Base-by-base conservation (phyloP, 2,329 filamentous ascomycete species). In the Canariomyces notabilis region DNA sequence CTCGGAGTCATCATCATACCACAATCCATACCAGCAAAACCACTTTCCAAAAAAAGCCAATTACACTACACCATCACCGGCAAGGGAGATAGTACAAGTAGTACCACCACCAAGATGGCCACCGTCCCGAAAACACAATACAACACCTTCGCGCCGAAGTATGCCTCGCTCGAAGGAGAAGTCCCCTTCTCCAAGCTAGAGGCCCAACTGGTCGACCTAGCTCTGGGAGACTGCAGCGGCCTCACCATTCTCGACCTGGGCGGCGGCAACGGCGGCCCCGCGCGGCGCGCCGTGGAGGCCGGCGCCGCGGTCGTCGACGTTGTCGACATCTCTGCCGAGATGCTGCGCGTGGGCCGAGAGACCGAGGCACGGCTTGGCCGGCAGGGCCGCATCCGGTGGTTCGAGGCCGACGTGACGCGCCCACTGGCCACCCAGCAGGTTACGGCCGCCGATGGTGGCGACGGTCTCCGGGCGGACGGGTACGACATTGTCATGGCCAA, bases 401-500 rank as follows among this genome's bases (percentile, higher is more conserved):
- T 59, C 42, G 50, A 54, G n/a, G 60, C 48, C 2, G 61, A 63
- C 41, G 51, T 53, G 6, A 44, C 57, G 16, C 35, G 57, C 44
- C 53, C 61, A 12, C 44, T 64, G 8, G 40, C 3, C 52, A 59
- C 22, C 51, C 9, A 29, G 26, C 26, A 29, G 26, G 14, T 29
- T 9, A 29, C 26, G 9, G 26, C 26, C 26, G 9, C 26, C n/a
- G n/a, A n/a, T 29, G 26, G 26, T 12, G 14, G 8, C 14, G 22
- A 16, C 36, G 45, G 50, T 2, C 49, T 46, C 6, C 44, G 36
- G 19, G 21, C 20, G 1, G 44, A 19, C 5, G 38, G 39, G 7
- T 66, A 66, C 48, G 63, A 64, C 43, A 42, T 64, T 15, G 59
- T 63, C 36, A 63, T 64, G 61, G 61, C 56, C 3, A 63, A 64